phyloP scores from a whole-genome alignment of 805 yeast species.

The Saccharomycopsis capsularis region DNA sequence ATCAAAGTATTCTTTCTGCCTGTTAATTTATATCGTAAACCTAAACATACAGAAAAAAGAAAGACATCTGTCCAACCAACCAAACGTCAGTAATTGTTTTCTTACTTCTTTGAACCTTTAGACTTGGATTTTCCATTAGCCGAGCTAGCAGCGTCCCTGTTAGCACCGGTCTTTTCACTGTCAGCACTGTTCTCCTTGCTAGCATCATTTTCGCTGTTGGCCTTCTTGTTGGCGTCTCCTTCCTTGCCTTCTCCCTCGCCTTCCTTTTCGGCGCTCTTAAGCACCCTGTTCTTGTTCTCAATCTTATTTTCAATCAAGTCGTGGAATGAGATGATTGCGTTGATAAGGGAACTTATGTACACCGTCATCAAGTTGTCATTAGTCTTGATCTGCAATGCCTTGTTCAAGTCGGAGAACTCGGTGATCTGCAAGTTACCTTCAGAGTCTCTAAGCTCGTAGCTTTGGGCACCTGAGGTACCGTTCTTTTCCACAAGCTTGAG shows the following conservation, averaged over 20 bases:
- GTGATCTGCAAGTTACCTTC: slow-evolving; percentile 20
- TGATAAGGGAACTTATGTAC: slow-evolving; percentile 80
- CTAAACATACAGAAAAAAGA: too few species aligned
- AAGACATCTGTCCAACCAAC: too few species aligned
- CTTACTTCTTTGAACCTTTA: too few species aligned
- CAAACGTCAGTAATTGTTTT: too few species aligned
- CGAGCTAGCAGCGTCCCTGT: too few species aligned
- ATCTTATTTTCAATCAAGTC: slow-evolving; percentile 94
- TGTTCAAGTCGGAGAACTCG: slow-evolving; percentile 36
- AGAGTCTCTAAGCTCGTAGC: slow-evolving; percentile 17
- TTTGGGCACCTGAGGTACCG: background rate
- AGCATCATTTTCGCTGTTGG: background rate
- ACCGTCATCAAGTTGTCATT: slow-evolving; percentile 95
- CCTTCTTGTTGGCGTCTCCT: background rate
- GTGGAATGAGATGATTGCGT: slow-evolving; percentile 94
- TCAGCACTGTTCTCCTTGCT: background rate
- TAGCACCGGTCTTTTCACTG: background rate
- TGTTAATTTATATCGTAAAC: too few species aligned
- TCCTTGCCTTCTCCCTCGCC: slow-evolving; percentile 19
- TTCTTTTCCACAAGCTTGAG: background rate
- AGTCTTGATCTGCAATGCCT: slow-evolving; percentile 86
- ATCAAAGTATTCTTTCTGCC: too few species aligned
- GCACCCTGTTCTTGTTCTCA: slow-evolving; percentile 51
- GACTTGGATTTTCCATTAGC: too few species aligned
- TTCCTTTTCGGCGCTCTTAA: slow-evolving; percentile 22